These are phyloP conservation scores for Tylopilus subfusipes DNA, from an alignment of 768 basidiomycete genomes.

Conservation along the genomic window DNA sequence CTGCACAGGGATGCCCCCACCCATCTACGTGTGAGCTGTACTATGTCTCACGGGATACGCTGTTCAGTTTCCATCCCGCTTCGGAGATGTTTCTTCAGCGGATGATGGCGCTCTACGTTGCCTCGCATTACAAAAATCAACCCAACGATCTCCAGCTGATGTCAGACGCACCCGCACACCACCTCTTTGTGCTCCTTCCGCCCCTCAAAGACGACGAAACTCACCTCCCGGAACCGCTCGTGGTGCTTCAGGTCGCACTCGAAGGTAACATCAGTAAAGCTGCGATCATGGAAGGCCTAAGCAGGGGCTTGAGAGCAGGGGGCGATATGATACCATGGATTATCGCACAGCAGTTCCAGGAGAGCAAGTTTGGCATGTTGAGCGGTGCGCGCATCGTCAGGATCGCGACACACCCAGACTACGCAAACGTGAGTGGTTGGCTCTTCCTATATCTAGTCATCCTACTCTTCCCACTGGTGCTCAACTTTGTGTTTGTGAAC, in stretches of 20 bases:
- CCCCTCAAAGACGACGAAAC: conserved; percentile 88
- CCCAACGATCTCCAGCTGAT: conserved; percentile 98
- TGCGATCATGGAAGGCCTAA: conserved; percentile 80
- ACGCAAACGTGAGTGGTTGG: conserved; percentile 64
- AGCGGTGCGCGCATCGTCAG: conserved; percentile 90
- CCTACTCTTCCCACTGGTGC: neutral
- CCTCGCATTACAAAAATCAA: conserved; percentile 98
- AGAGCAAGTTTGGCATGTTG: conserved; percentile 86
- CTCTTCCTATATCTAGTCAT: too few species aligned
- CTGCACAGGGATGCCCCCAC: too few species aligned
- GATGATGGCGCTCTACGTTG: conserved; percentile 98
- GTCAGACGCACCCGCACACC: conserved; percentile 95
- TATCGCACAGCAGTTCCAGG: conserved; percentile 92
- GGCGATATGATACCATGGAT: conserved; percentile 99
- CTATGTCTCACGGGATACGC: conserved; percentile 92
- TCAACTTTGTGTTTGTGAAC: neutral
- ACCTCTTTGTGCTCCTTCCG: conserved; percentile 92
- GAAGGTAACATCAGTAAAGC: conserved; percentile 90
- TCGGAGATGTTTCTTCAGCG: conserved; percentile 97
- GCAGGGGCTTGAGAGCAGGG: conserved; percentile 78
- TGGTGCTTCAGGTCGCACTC: conserved; percentile 92
- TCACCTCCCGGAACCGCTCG: conserved; percentile 91
- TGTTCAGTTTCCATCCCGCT: conserved; percentile 96
- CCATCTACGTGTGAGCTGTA: conserved; percentile 92
- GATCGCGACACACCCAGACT: conserved; percentile 95